These are phyloP conservation scores for Bacterosira constricta DNA, from an alignment of 108 stramenopile genomes.

Conservation along the genomic window DNA sequence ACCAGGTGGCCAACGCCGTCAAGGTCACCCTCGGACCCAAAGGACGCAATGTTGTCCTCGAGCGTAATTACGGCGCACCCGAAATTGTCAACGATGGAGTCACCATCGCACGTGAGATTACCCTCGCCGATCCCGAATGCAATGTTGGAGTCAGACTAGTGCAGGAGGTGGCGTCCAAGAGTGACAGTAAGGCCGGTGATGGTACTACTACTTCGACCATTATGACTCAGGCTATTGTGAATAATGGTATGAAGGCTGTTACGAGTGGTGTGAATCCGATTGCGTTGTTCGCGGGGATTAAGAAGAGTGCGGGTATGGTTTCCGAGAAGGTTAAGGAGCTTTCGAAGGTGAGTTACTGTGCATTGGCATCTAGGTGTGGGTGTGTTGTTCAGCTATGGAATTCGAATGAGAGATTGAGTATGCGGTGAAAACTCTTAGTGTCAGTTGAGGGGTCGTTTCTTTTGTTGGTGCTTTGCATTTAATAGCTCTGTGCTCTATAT, in stretches of 20 bases:
- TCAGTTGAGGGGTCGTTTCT: too few relatives aligned
- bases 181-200: conserved; percentile 95
- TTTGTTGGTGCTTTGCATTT: too few relatives aligned
- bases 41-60: conserved; percentile 96
- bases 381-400: too few relatives aligned
- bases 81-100: conserved; percentile 98
- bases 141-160: conserved; percentile 94
- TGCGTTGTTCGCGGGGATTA: conserved; percentile 89
- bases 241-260: conserved; percentile 93
- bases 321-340: conserved; percentile 76
- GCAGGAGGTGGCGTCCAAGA: conserved; percentile 95
- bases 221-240: conserved; percentile 96
- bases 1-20: conserved; percentile 95
- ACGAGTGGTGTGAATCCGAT: conserved; percentile 94
- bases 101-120: conserved; percentile 93
- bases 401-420: too few relatives aligned
- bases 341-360: conserved; percentile 82
- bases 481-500: too few relatives aligned
- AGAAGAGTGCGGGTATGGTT: conserved; percentile 79
- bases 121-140: conserved; percentile 85
- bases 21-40: conserved; percentile 97
- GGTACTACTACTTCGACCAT: conserved; percentile 97
- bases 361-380: too few relatives aligned
- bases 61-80: conserved; percentile 94
- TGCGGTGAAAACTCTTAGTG: too few relatives aligned